Conservation (phyloP, 768 basidiomycete genomes). For the Podaxis carcinomalis region DNA sequence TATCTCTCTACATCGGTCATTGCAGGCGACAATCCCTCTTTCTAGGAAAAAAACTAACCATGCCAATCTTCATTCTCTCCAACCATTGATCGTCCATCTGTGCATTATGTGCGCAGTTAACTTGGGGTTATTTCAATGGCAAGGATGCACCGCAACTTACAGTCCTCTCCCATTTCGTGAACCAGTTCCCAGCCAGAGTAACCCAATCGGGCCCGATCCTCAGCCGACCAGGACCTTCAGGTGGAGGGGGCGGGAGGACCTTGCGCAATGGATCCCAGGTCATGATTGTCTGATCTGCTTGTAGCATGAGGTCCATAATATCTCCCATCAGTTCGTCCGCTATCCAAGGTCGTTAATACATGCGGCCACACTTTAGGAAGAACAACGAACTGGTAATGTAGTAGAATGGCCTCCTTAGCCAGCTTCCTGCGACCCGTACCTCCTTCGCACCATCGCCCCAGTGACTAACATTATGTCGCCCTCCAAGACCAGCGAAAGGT, state of each 20-base stretch:
- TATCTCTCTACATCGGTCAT: constrained; percentile 22
- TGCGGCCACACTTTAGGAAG: neutral
- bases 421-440: constrained; percentile 30
- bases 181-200: constrained; percentile 34
- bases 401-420: constrained; percentile 32
- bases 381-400: constrained; percentile 28
- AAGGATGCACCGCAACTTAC: constrained; percentile 16
- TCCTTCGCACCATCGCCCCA: constrained; percentile 40
- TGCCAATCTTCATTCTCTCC: constrained; percentile 30
- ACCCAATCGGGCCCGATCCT: constrained; percentile 36
- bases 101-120: neutral
- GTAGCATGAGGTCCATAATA: constrained; percentile 32
- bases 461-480: constrained; percentile 33
- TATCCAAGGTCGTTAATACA: neutral
- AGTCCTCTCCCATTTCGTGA: constrained; percentile 35
- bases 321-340: constrained; percentile 35
- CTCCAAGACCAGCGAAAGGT: constrained; percentile 31
- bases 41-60: constrained; percentile 20
- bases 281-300: constrained; percentile 34
- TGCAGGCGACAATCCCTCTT: neutral
- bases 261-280: constrained; percentile 35
- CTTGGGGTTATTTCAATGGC: neutral
- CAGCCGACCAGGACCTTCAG: constrained; percentile 29
- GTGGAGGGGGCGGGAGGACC: constrained; percentile 31
- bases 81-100: constrained; percentile 33